phyloP scores from a whole-genome alignment of 1,284 basidiomycete species.

The Ceratobasidium sp. region DNA sequence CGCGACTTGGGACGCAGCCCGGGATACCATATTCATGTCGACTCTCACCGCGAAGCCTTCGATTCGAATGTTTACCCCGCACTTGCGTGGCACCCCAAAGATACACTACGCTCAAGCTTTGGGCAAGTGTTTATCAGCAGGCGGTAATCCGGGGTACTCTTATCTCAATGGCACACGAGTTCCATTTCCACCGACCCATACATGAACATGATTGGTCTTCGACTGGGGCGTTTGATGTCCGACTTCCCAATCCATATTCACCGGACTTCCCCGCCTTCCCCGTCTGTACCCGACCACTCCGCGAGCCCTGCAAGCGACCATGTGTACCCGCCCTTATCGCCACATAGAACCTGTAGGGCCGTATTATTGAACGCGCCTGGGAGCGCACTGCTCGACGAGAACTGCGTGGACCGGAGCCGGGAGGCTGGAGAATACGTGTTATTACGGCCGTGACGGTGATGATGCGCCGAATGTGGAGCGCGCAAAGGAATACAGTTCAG shows the following conservation, averaged over 20 bases:
- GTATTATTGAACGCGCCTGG: constrained; percentile 73
- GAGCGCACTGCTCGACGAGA: constrained; percentile 58
- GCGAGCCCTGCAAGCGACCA: constrained; percentile 43
- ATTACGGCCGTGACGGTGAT: no score
- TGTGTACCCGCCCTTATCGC: not conserved
- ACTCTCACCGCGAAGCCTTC: not conserved
- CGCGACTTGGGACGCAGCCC: not conserved
- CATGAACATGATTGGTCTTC: constrained; percentile 41
- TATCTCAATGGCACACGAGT: constrained; percentile 3
- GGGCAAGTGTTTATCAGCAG: not conserved
- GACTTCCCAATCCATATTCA: constrained; percentile 40
- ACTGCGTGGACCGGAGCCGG: constrained; percentile 53
- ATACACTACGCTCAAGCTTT: constrained; percentile 25
- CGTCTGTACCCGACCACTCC: constrained; percentile 43
- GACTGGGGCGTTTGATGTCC: constrained; percentile 35
- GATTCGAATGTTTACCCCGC: constrained; percentile 23
- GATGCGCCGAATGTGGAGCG: no score
- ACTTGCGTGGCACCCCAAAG: constrained; percentile 18
- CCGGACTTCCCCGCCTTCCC: constrained; percentile 47
- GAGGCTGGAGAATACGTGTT: constrained; percentile 57
- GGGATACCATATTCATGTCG: not conserved
- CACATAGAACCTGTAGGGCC: constrained; percentile 58
- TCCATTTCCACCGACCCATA: constrained; percentile 48
- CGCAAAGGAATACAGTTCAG: no score
- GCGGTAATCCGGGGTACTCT: not conserved